phyloP scores from a whole-genome alignment of 2,329 filamentous ascomycete genomes.

The Corinectria fuckeliana region DNA sequence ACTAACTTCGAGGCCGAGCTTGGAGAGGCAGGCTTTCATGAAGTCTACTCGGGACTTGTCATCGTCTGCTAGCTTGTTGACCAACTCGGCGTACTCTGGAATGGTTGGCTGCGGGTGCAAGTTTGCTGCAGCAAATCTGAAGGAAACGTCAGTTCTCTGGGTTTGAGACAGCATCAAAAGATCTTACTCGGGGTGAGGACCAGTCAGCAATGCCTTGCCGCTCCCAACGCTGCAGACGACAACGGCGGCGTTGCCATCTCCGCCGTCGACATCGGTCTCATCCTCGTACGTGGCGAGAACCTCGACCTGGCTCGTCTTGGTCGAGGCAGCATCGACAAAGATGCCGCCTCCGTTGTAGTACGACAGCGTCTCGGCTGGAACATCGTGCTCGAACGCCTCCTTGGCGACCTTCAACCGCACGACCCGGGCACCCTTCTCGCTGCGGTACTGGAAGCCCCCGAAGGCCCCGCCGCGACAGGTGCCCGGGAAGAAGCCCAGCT shows the following conservation, averaged over 20 bases:
- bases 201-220: slow-evolving; percentile 80
- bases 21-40: slow-evolving; percentile 77
- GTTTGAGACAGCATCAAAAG: neutral
- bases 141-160: neutral
- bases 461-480: slow-evolving; percentile 87
- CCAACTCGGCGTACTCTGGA: slow-evolving; percentile 72
- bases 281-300: slow-evolving; percentile 82
- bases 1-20: slow-evolving; percentile 82
- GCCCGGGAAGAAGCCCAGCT: slow-evolving; percentile 88
- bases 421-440: slow-evolving; percentile 82
- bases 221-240: slow-evolving; percentile 84
- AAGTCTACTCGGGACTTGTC: slow-evolving; percentile 76
- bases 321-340: slow-evolving; percentile 79
- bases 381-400: slow-evolving; percentile 59
- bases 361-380: slow-evolving; percentile 69
- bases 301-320: slow-evolving; percentile 71
- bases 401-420: slow-evolving; percentile 70
- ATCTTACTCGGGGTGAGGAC: slow-evolving; percentile 86
- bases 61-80: slow-evolving; percentile 70
- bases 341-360: slow-evolving; percentile 97
- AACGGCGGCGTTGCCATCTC: slow-evolving; percentile 76
- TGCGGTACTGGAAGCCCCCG: slow-evolving; percentile 87
- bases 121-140: slow-evolving; percentile 82
- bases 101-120: slow-evolving; percentile 71
- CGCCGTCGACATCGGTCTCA: slow-evolving; percentile 76